phyloP scores from a whole-genome alignment of 2,329 filamentous ascomycete species.

The Paramyrothecium sp. region DNA sequence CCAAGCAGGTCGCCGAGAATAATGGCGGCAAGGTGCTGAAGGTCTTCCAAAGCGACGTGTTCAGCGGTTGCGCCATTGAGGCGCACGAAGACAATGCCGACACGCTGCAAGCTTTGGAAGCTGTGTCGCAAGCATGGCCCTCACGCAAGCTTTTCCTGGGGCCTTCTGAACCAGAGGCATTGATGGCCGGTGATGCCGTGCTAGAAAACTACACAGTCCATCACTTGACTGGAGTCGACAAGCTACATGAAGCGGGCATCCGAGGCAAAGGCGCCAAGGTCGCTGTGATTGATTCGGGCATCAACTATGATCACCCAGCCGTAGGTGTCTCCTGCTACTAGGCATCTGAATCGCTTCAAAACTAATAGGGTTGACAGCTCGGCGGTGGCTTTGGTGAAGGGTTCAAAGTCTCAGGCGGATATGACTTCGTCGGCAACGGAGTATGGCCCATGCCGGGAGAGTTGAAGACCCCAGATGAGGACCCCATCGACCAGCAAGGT shows the following conservation, averaged over 20 bases:
- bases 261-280: constrained; percentile 15
- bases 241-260: constrained; percentile 15
- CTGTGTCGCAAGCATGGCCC: constrained; percentile 12
- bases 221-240: constrained; percentile 15
- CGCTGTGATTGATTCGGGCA: constrained; percentile 18
- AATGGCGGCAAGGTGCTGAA: constrained; percentile 2
- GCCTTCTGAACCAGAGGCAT: background rate
- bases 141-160: constrained; percentile 4
- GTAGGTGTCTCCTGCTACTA: background rate
- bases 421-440: constrained; percentile 40
- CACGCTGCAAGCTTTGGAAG: constrained; percentile 9
- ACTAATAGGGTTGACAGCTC: constrained; percentile 16
- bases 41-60: constrained; percentile 4
- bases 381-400: constrained; percentile 46
- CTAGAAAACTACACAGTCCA: constrained; percentile 16
- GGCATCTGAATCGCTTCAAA: background rate
- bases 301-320: constrained; percentile 4
- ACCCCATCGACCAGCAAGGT: constrained; percentile 37
- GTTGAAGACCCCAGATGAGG: constrained; percentile 29
- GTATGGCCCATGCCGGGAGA: constrained; percentile 19
- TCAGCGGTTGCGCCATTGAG: constrained; percentile 10
- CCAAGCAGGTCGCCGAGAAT: background rate
- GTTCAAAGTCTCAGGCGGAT: constrained; percentile 41
- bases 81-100: constrained; percentile 12
- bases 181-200: background rate